Evolutionary conservation across 805 yeast species (phyloP).

Genomic region (Dipodascus geniculatus): DNA sequence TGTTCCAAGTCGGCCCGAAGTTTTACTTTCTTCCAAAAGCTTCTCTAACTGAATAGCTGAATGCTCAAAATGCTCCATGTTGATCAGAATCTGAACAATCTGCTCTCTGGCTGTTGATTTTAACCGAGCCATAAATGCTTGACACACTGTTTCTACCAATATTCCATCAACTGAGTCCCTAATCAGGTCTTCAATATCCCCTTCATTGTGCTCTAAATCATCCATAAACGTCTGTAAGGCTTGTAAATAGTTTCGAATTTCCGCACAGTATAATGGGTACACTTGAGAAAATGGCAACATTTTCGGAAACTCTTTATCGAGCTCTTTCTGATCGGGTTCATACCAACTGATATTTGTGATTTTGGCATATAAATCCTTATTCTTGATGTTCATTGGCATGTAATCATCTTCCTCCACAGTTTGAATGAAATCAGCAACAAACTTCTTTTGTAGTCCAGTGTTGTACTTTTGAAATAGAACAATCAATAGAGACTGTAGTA

Average conservation of each 20-base stretch:
- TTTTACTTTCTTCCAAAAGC: slow-evolving; percentile 28
- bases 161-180: slow-evolving; percentile 54
- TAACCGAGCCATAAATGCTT: slow-evolving; percentile 47
- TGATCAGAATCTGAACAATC: slow-evolving; percentile 77
- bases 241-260: slow-evolving; percentile 51
- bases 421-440: slow-evolving; percentile 47
- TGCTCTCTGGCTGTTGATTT: slow-evolving; percentile 76
- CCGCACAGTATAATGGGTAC: slow-evolving; percentile 77
- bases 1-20: slow-evolving; percentile 27
- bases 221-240: slow-evolving; percentile 54
- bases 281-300: slow-evolving; percentile 80
- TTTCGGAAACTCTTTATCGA: slow-evolving; percentile 36
- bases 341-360: slow-evolving; percentile 63
- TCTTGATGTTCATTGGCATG: slow-evolving; percentile 70
- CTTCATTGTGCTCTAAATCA: slow-evolving; percentile 49
- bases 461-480: slow-evolving; percentile 49
- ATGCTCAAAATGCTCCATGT: slow-evolving; percentile 73
- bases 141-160: slow-evolving; percentile 55
- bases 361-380: slow-evolving; percentile 45
- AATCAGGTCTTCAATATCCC: slow-evolving; percentile 47
- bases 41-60: slow-evolving; percentile 56
- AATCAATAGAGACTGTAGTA: slow-evolving; percentile 51
- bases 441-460: slow-evolving; percentile 40
- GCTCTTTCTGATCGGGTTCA: slow-evolving; percentile 36
- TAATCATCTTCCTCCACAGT: slow-evolving; percentile 71